phyloP scores from a whole-genome alignment of 345 rosid species.

The Litchi chinensis region DNA sequence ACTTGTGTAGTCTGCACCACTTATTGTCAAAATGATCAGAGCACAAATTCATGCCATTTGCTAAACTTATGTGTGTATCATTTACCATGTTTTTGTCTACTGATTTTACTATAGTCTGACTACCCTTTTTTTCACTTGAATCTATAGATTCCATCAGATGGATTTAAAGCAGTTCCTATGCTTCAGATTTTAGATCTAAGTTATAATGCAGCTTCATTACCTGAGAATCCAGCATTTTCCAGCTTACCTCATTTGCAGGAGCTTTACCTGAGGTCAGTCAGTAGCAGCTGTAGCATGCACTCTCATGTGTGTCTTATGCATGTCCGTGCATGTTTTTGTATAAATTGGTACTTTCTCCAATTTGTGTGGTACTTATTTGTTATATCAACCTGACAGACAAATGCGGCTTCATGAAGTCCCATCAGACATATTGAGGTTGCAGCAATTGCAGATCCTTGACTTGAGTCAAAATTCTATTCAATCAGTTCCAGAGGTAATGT shows the following conservation, averaged over 20 bases:
- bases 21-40: not conserved
- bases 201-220: constrained; percentile 61
- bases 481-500: constrained; percentile 61
- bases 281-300: not conserved
- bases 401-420: constrained; percentile 70
- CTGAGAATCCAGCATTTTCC: constrained; percentile 61
- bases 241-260: constrained; percentile 68
- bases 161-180: constrained; percentile 66
- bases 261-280: constrained; percentile 82
- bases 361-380: constrained; percentile 13
- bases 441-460: constrained; percentile 65
- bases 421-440: constrained; percentile 59
- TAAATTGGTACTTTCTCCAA: not conserved
- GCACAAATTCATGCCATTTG: not conserved
- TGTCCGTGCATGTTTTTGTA: not conserved
- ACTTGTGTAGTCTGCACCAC: not conserved
- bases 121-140: constrained; percentile 23
- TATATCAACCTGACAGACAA: constrained; percentile 51
- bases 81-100: not conserved
- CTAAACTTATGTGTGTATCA: not conserved
- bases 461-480: constrained; percentile 82
- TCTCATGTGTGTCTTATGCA: not conserved
- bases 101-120: constrained; percentile 23
- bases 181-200: constrained; percentile 85
- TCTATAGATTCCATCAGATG: constrained; percentile 71